Percentiles rank a stretch among this genome's conserved stretches.
phyloP scores from a whole-genome alignment of 768 basidiomycete genomes.

The Phaffia australis region DNA sequence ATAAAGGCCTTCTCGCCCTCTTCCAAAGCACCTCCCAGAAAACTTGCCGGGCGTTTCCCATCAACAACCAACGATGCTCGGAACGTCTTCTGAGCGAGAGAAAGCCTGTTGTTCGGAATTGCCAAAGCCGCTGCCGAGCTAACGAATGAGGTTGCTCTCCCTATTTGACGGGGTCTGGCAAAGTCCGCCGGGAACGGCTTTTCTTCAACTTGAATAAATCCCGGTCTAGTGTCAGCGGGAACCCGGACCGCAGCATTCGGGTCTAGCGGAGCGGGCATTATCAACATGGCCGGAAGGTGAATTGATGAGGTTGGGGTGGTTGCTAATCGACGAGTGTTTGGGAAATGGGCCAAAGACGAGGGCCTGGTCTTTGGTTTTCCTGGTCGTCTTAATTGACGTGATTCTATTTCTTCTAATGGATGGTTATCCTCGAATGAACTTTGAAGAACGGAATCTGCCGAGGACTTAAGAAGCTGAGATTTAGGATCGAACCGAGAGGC shows the following conservation, averaged over 20 bases:
- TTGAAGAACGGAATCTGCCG: slow-evolving; percentile 2
- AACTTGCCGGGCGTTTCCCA: slow-evolving; percentile 18
- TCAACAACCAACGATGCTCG: slow-evolving; percentile 24
- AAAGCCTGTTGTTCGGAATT: slow-evolving; percentile 5
- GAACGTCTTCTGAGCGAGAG: slow-evolving; percentile 26
- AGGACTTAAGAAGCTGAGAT: background rate
- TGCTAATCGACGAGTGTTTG: slow-evolving; percentile 14
- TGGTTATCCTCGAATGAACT: background rate
- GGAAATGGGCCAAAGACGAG: slow-evolving; percentile 23
- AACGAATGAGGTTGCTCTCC: slow-evolving; percentile 15
- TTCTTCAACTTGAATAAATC: slow-evolving; percentile 13
- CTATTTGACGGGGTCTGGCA: slow-evolving; percentile 6
- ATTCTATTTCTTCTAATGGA: too few species aligned
- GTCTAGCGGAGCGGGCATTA: slow-evolving; percentile 24
- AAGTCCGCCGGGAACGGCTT: slow-evolving; percentile 17
- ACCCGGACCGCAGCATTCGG: background rate
- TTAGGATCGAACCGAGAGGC: slow-evolving; percentile 24
- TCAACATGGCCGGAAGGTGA: slow-evolving; percentile 21
- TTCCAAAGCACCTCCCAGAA: slow-evolving; percentile 22
- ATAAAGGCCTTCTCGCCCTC: slow-evolving; percentile 15
- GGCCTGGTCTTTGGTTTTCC: background rate
- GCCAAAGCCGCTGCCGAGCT: slow-evolving; percentile 10
- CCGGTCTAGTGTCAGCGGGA: background rate
- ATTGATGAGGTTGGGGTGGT: slow-evolving; percentile 21
- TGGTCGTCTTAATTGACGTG: background rate